Conservation (phyloP, 495 filamentous ascomycete species). For the Annulohypoxylon stygium region DNA sequence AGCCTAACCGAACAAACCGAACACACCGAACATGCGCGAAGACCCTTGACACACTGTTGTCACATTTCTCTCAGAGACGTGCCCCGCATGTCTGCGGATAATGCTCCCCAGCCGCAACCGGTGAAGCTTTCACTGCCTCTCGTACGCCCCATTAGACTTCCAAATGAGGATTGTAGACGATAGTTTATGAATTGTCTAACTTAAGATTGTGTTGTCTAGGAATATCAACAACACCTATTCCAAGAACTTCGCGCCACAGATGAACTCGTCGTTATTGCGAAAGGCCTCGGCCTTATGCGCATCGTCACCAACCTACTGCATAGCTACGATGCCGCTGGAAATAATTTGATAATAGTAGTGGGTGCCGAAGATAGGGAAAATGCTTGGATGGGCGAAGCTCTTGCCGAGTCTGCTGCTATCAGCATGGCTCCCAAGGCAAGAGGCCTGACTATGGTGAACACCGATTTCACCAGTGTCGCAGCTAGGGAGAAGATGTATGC, state of each 20-base stretch:
- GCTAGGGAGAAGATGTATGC: constrained; percentile 91
- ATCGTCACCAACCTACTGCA: constrained; percentile 94
- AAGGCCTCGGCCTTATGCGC: constrained; percentile 90
- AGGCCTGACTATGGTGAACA: constrained; percentile 92
- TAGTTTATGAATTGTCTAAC: constrained; percentile 19
- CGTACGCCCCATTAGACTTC: constrained; percentile 60
- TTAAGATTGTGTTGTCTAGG: constrained; percentile 47
- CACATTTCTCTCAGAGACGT: constrained; percentile 40
- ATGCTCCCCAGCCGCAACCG: constrained; percentile 73
- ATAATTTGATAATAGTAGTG: constrained; percentile 89
- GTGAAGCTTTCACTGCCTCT: constrained; percentile 95
- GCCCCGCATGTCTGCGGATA: constrained; percentile 64
- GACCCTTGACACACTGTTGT: constrained; percentile 34
- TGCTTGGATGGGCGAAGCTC: constrained; percentile 90
- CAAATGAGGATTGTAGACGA: not conserved
- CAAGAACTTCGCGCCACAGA: constrained; percentile 90
- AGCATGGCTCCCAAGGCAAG: constrained; percentile 79
- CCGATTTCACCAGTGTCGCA: constrained; percentile 87
- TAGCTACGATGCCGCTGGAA: constrained; percentile 94
- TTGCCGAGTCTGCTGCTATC: constrained; percentile 93
- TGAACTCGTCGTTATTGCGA: constrained; percentile 91
- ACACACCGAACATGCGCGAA: constrained; percentile 42
- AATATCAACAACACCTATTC: constrained; percentile 93
- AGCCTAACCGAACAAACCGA: constrained; percentile 33
- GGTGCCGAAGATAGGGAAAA: constrained; percentile 95